Base-by-base conservation (phyloP, 2,329 filamentous ascomycete genomes). In the Hymenoscyphus infarciens region DNA sequence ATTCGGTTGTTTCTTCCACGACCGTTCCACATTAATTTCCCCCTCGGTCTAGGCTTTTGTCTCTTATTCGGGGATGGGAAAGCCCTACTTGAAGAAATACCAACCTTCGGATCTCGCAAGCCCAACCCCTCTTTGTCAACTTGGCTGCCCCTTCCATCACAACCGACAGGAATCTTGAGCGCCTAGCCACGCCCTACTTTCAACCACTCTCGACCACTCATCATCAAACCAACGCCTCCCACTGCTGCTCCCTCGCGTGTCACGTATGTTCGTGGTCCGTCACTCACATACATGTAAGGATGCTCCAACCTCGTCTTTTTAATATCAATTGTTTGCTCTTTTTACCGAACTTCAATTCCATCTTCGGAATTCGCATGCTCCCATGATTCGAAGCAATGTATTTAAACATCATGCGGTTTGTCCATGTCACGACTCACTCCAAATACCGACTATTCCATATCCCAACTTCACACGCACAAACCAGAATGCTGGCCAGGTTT, bases 181-280 rank as follows among this genome's bases (percentile, higher is more conserved):
- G 11, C 29, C 45, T 60, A 15, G 31, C 42, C 42, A 33, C 42
- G 57, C 58, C 29, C 57, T 29, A 31, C 19, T n/a, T 15, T 49
- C 57, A 45, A 59, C 16, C 27, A 27, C 11, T 15, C 11, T 19
- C 22, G 19, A 16, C 33, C 56, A 45, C 33, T 45, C 19, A 13
- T 25, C 38, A 33, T 57, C 25, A n/a, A 33, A 27, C 29, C 25
- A 29, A 49, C n/a, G 33, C 16, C 16, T 16, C 16, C 29, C 29
- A 25, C 25, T 19, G 8, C 35, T 25, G n/a, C 55, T n/a, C 25
- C 35, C 29, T 59, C 42, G 58, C 49, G 13, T 39, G 58, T 49
- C 58, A 60, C 58, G 58, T 54, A 60, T 60, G 45, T 60, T 57
- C 39, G 56, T 57, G 56, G 19, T 39, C 19, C 35, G 38, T 49